Base-by-base conservation (phyloP, 257 asterid species). In the Solanum chilense region DNA sequence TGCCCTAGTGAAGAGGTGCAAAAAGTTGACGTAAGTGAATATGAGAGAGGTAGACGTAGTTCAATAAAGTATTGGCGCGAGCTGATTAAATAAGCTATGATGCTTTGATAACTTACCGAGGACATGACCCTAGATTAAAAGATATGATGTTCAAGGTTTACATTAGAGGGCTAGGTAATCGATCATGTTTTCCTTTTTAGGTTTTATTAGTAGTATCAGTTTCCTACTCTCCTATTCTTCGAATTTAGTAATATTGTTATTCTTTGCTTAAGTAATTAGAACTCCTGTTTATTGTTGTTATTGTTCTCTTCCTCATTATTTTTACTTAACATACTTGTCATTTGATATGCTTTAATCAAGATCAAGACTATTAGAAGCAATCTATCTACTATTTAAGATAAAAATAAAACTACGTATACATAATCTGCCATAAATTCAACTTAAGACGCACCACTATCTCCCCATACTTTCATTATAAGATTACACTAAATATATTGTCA, bases 301-400 rank as follows among this genome's bases (percentile, higher is more conserved):
- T 66, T 29, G 0, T 29, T 29, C 7, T 29, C 75, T 29, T 27
- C 3, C 39, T 68, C 6, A 29, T 29, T 68, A 62, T 62, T 62
- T 68, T 68, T 27, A 68, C 21, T 14, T 68, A 13, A 7, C 23
- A 68, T 68, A 68, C 6, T 68, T 68, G 12, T 69, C 37, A 68
- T 14, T 69, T 69, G 0, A 69, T 29, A 29, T 29, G 75, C 0
- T 29, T 69, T 29, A 69, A 6, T 69, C 11, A 9, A 14, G 4
- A 7, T 4, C 1, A 69, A 0, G 2, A 7, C 23, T 14, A 69
- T 29, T 0, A 1, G 0, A 68, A 27, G 0, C 5, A 68, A 13
- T 13, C 1, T 14, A 3, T 68, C 5, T 3, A 3, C 1, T 3
- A 13, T 27, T 2, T 6, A 27, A 68, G 5, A 6, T 68, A 27